Percentiles rank a stretch among this genome's conserved stretches.
phyloP scores from a whole-genome alignment of 768 basidiomycete genomes.

The Suillus paluster region DNA sequence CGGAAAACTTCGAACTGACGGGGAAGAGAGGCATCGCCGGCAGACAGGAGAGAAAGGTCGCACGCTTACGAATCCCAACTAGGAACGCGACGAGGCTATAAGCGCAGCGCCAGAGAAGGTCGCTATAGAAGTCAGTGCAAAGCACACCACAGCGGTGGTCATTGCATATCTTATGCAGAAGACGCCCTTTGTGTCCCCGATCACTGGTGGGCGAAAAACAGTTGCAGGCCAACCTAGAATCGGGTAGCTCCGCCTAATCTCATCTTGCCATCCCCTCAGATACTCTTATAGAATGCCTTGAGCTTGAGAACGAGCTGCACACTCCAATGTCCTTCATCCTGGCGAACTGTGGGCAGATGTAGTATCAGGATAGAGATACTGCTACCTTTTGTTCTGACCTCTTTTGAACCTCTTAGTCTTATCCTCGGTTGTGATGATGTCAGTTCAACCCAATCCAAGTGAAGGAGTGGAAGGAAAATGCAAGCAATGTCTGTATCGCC shows the following conservation, averaged over 20 bases:
- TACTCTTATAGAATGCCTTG: no score
- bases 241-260: no score
- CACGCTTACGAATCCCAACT: constrained; percentile 17
- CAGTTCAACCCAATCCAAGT: no score
- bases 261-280: no score
- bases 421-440: no score
- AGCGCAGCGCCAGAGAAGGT: constrained; percentile 42
- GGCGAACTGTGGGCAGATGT: no score
- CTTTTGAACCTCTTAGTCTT: no score
- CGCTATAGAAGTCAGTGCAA: constrained; percentile 40
- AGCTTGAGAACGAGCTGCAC: no score
- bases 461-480: background rate
- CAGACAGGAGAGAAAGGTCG: constrained; percentile 31
- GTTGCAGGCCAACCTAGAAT: no score
- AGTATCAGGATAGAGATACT: no score
- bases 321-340: no score
- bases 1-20: constrained; percentile 29
- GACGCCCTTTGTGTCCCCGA: constrained; percentile 51
- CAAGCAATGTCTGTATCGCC: constrained; percentile 2
- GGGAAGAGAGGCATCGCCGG: constrained; percentile 25
- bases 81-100: constrained; percentile 41
- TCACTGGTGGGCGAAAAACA: constrained; percentile 53
- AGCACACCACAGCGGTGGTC: constrained; percentile 44
- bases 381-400: no score
- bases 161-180: constrained; percentile 54